A percentile compares a stretch with the other conserved stretches of the same genome.
Conservation (phyloP, 495 filamentous ascomycete genomes). For the Neurospora tetraspora region DNA sequence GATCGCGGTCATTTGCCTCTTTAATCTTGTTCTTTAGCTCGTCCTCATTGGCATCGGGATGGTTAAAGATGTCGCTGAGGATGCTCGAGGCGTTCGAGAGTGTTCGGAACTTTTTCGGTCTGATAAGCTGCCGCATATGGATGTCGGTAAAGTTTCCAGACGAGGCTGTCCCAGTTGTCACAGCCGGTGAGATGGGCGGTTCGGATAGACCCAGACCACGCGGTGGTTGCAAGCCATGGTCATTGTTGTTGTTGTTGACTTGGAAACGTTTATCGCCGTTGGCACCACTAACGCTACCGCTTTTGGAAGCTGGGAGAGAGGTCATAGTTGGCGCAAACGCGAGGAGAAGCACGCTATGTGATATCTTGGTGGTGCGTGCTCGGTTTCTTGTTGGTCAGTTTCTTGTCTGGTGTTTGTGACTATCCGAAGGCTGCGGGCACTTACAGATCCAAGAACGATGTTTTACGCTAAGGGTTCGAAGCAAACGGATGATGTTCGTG, state of each 20-base stretch:
- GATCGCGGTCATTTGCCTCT: slow-evolving; percentile 12
- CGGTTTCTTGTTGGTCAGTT: not conserved
- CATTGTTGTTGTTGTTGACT: not conserved
- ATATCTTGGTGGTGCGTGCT: not conserved
- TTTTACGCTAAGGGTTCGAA: not conserved
- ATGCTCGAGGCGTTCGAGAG: slow-evolving; percentile 13
- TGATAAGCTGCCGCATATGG: slow-evolving; percentile 3
- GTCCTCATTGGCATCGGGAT: slow-evolving; percentile 15
- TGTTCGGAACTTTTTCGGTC: slow-evolving; percentile 12
- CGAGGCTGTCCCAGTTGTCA: not conserved
- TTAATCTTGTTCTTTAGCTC: slow-evolving; percentile 10
- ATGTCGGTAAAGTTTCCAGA: not conserved
- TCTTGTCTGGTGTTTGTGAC: not conserved
- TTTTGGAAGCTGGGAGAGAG: not conserved
- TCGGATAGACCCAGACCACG: not conserved
- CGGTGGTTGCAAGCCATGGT: not conserved
- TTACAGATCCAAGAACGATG: not conserved
- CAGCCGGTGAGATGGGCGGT: not conserved
- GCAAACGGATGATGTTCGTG: not conserved
- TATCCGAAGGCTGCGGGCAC: not conserved
- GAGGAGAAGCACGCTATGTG: not conserved
- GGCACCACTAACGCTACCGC: not conserved
- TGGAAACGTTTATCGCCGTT: not conserved
- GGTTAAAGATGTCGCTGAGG: slow-evolving; percentile 16
- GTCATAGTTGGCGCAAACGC: not conserved